A percentile compares a stretch with the other conserved stretches of the same genome.
phyloP scores from a whole-genome alignment of 2,329 filamentous ascomycete genomes.

The Diaporthe velutina region DNA sequence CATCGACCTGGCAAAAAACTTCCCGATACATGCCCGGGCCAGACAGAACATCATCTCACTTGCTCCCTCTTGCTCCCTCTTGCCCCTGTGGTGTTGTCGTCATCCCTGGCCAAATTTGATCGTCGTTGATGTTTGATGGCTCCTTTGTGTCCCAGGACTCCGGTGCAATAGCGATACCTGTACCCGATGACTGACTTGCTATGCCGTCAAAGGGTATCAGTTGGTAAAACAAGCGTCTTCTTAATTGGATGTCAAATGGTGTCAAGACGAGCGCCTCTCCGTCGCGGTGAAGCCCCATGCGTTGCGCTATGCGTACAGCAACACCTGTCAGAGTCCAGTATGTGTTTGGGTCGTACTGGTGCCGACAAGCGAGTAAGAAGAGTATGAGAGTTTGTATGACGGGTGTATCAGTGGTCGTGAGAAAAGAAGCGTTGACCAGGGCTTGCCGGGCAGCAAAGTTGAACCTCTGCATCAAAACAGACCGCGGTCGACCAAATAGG shows the following conservation, averaged over 20 bases:
- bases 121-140: conserved; percentile 54
- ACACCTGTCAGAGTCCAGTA: conserved; percentile 65
- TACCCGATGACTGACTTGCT: conserved; percentile 45
- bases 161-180: conserved; percentile 41
- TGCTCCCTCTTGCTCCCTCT: conserved; percentile 47
- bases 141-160: conserved; percentile 48
- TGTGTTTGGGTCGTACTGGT: conserved; percentile 56
- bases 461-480: conserved; percentile 51
- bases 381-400: conserved; percentile 66
- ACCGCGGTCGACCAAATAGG: conserved; percentile 53
- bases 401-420: conserved; percentile 64
- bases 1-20: conserved; percentile 49
- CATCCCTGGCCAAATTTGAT: conserved; percentile 53
- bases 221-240: conserved; percentile 65
- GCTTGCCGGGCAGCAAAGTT: conserved; percentile 59
- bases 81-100: conserved; percentile 46
- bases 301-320: conserved; percentile 64
- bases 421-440: conserved; percentile 62
- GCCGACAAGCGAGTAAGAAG: conserved; percentile 50
- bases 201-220: conserved; percentile 56
- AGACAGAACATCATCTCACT: conserved; percentile 55
- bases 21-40: conserved; percentile 54
- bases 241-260: conserved; percentile 65
- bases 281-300: conserved; percentile 66
- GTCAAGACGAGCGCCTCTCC: conserved; percentile 48